A percentile compares a stretch with the other conserved stretches of the same genome.
Evolutionary conservation across 2,329 filamentous ascomycete genomes (phyloP).

Genomic region (Fusarium sp.): DNA sequence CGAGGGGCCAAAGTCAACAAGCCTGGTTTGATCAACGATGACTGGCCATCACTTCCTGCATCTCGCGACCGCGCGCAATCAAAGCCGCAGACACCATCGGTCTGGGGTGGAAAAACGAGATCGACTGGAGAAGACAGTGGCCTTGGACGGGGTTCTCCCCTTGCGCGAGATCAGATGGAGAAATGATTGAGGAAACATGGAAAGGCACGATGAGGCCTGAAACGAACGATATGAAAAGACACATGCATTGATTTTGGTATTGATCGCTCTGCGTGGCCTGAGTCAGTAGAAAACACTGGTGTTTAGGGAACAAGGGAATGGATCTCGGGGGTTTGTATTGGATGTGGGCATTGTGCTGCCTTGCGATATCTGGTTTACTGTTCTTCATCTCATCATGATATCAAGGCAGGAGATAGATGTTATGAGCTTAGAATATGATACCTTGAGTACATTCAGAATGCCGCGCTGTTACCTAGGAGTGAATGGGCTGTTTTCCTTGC

Average conservation of each 20-base stretch:
- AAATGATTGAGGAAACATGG: background rate
- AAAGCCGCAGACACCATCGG: slow-evolving; percentile 38
- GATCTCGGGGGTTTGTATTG: slow-evolving; percentile 31
- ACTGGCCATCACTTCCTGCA: slow-evolving; percentile 48
- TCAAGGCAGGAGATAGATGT: slow-evolving; percentile 1
- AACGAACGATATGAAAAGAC: slow-evolving; percentile 1
- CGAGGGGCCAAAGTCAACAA: slow-evolving; percentile 24
- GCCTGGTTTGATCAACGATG: slow-evolving; percentile 37
- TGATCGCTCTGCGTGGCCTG: slow-evolving; percentile 3
- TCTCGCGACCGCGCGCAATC: slow-evolving; percentile 46
- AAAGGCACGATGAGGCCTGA: background rate
- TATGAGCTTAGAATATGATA: slow-evolving; percentile 3
- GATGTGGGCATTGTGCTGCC: slow-evolving; percentile 22
- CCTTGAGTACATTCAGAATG: slow-evolving; percentile 5
- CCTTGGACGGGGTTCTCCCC: slow-evolving; percentile 22
- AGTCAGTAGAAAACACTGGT: background rate
- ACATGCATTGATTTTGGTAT: slow-evolving; percentile 8
- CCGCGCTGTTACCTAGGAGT: too few relatives aligned
- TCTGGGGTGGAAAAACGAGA: slow-evolving; percentile 43
- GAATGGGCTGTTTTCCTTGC: too few relatives aligned
- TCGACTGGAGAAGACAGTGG: slow-evolving; percentile 6
- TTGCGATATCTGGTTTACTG: slow-evolving; percentile 18
- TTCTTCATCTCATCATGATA: slow-evolving; percentile 4
- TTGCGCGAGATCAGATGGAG: slow-evolving; percentile 1
- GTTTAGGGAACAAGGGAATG: background rate